Conservation (phyloP, 2,329 filamentous ascomycete species). For the Chaetomiaceae sp. region DNA sequence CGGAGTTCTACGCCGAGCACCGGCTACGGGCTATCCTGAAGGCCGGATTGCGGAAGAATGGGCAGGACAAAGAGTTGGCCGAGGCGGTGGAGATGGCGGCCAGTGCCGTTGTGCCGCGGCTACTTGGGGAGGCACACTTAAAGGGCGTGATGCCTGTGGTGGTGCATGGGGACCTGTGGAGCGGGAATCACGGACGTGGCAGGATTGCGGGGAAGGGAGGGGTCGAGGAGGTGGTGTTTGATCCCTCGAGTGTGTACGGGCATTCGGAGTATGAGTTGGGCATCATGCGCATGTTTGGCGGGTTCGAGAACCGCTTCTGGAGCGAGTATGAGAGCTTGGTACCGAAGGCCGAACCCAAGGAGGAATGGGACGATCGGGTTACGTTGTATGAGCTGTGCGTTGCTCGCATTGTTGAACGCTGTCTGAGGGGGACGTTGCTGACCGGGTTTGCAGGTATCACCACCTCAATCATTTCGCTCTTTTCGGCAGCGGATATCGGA, state of each 20-base stretch:
- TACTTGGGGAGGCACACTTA: constrained; percentile 67
- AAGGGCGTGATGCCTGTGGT: constrained; percentile 69
- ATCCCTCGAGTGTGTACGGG: constrained; percentile 75
- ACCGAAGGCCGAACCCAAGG: constrained; percentile 72
- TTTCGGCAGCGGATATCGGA: constrained; percentile 75
- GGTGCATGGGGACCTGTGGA: constrained; percentile 92
- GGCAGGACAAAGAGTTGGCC: constrained; percentile 58
- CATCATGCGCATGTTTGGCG: constrained; percentile 96
- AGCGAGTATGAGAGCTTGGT: constrained; percentile 71
- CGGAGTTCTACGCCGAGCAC: constrained; percentile 78
- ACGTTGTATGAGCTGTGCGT: constrained; percentile 76
- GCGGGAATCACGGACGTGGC: constrained; percentile 71
- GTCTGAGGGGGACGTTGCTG: constrained; percentile 16
- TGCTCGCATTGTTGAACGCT: not conserved
- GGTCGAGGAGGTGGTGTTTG: constrained; percentile 73
- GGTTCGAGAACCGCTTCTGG: constrained; percentile 69
- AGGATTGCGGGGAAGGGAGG: constrained; percentile 52
- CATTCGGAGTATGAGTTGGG: constrained; percentile 89
- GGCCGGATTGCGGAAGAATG: constrained; percentile 57
- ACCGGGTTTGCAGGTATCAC: constrained; percentile 61
- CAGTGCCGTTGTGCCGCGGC: constrained; percentile 62
- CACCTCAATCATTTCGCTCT: constrained; percentile 84
- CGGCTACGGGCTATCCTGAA: constrained; percentile 63
- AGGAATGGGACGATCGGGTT: constrained; percentile 82
- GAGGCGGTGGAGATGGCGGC: constrained; percentile 62